Percentiles rank a stretch among this genome's conserved stretches.
These are phyloP conservation scores for Coemansia sp. DNA, from an alignment of 192 early-diverging fungal genomes.

Conservation along the genomic window DNA sequence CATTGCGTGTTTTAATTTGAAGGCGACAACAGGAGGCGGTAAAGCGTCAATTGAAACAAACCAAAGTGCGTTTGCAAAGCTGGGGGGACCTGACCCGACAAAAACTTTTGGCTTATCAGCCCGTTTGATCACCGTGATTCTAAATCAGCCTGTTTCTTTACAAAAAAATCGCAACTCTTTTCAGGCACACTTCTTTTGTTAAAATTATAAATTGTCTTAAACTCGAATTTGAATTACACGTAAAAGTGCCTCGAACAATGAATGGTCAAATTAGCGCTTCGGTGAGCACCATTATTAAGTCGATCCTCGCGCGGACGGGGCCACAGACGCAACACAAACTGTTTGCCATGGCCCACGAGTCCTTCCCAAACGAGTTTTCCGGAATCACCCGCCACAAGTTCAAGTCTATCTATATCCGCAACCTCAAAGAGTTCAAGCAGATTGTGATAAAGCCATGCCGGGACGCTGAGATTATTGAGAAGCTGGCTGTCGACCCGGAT, in stretches of 20 bases:
- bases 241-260: too few species aligned
- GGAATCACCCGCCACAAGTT: slow-evolving; percentile 28
- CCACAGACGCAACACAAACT: slow-evolving; percentile 42
- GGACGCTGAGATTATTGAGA: slow-evolving; percentile 18
- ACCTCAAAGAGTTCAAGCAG: slow-evolving; percentile 36
- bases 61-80: too few species aligned
- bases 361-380: slow-evolving; percentile 28
- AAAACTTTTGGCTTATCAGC: not conserved
- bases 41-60: not conserved
- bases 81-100: too few species aligned
- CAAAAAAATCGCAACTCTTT: too few species aligned
- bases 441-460: slow-evolving; percentile 17
- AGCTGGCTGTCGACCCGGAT: slow-evolving; percentile 19
- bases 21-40: not conserved
- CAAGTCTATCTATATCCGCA: slow-evolving; percentile 33
- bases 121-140: not conserved
- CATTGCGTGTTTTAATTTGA: slow-evolving; percentile 5
- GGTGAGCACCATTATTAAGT: slow-evolving; percentile 37
- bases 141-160: not conserved
- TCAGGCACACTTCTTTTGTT: too few species aligned
- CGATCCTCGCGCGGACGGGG: slow-evolving; percentile 29
- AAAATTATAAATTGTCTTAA: too few species aligned
- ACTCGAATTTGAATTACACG: too few species aligned
- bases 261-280: slow-evolving; percentile 15
- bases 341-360: slow-evolving; percentile 8